These are phyloP conservation scores for Fusarium irregulare DNA, from an alignment of 2,329 filamentous ascomycete species.

Conservation along the genomic window DNA sequence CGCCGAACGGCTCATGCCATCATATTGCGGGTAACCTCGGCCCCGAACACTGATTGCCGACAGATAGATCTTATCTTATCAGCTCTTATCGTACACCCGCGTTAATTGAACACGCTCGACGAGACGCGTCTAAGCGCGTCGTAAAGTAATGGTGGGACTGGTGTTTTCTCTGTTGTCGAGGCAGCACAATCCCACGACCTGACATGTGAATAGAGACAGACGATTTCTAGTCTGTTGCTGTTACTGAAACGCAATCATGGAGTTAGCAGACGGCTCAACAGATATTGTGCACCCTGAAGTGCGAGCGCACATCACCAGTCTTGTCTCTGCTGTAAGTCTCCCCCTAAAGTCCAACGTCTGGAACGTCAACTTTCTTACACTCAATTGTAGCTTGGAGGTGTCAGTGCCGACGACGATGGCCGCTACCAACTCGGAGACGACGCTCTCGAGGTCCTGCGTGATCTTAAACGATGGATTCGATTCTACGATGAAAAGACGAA, in stretches of 20 bases:
- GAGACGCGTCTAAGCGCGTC: conserved; percentile 42
- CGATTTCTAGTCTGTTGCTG: conserved; percentile 21
- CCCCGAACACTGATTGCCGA: conserved; percentile 43
- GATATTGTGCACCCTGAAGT: conserved; percentile 90
- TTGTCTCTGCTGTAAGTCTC: conserved; percentile 85
- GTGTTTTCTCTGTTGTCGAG: conserved; percentile 29
- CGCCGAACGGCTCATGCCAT: conserved; percentile 32
- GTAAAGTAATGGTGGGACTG: conserved; percentile 23
- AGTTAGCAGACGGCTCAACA: conserved; percentile 61
- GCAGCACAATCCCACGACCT: conserved; percentile 36
- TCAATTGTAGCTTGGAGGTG: conserved; percentile 79
- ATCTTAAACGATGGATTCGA: conserved; percentile 94
- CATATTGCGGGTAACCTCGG: conserved; percentile 58
- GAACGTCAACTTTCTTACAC: conserved; percentile 29
- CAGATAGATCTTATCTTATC: conserved; percentile 28
- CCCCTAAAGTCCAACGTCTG: neutral
- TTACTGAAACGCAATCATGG: conserved; percentile 57
- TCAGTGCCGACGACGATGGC: conserved; percentile 81
- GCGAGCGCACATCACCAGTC: conserved; percentile 90
- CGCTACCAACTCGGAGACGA: conserved; percentile 93
- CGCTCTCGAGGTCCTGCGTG: conserved; percentile 88
- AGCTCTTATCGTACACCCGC: conserved; percentile 2
- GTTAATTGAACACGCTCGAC: conserved; percentile 35
- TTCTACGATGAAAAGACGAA: conserved; percentile 94
- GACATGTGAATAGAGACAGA: conserved; percentile 33